A percentile compares a stretch with the other conserved stretches of the same genome.
These are phyloP conservation scores for Excoecaria cochinchinensis DNA, from an alignment of 345 rosid genomes.

Conservation along the genomic window DNA sequence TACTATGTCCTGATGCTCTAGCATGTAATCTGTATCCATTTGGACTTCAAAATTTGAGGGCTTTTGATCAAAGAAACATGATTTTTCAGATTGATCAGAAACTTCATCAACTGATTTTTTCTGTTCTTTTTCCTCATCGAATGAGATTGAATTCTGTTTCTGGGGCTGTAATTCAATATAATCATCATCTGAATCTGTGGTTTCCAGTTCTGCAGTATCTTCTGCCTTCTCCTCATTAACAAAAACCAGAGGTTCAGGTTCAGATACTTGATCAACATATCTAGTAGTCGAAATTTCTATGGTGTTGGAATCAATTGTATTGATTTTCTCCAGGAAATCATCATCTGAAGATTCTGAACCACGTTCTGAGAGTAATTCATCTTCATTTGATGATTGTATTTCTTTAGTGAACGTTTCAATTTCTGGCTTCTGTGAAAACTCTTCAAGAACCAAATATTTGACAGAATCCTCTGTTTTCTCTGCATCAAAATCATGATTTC, in stretches of 20 bases:
- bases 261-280: slow-evolving; percentile 14
- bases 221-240: not conserved
- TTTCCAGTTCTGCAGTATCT: slow-evolving; percentile 15
- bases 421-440: slow-evolving; percentile 11
- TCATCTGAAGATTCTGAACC: slow-evolving; percentile 6
- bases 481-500: slow-evolving; percentile 5
- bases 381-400: slow-evolving; percentile 3
- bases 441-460: slow-evolving; percentile 15
- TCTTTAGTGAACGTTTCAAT: not conserved
- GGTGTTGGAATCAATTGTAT: not conserved
- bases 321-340: not conserved
- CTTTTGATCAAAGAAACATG: slow-evolving; percentile 4
- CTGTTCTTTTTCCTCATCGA: slow-evolving; percentile 13
- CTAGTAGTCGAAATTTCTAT: slow-evolving; percentile 27
- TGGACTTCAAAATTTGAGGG: slow-evolving; percentile 26
- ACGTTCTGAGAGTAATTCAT: not conserved
- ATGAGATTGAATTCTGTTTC: slow-evolving; percentile 23
- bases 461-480: slow-evolving; percentile 20
- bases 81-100: slow-evolving; percentile 23
- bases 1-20: slow-evolving; percentile 53
- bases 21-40: slow-evolving; percentile 35
- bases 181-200: slow-evolving; percentile 41
- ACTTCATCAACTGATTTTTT: slow-evolving; percentile 9
- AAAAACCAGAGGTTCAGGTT: slow-evolving; percentile 20
- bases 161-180: slow-evolving; percentile 45